These are phyloP conservation scores for Ormosia emarginata DNA, from an alignment of 306 rosid species.

Conservation along the genomic window DNA sequence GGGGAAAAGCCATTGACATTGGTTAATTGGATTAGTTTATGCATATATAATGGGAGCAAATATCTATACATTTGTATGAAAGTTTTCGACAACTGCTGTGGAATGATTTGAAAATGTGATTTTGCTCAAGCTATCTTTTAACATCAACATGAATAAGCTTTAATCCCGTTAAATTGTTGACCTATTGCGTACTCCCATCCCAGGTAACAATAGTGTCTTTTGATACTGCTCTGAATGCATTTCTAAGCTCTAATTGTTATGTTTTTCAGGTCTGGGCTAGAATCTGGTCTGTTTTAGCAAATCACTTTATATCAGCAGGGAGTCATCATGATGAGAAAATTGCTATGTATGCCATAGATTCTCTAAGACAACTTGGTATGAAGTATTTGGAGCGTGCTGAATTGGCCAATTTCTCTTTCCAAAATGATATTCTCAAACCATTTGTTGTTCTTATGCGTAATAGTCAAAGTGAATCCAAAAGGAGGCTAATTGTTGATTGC, in stretches of 20 bases:
- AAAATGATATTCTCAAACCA: conserved; percentile 98
- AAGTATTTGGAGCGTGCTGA: conserved; percentile 98
- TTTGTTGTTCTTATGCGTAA: conserved; percentile 99
- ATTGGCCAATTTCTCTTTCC: conserved; percentile 94
- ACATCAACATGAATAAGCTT: background rate
- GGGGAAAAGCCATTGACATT: background rate
- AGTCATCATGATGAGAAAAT: conserved; percentile 96
- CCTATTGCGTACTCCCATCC: background rate
- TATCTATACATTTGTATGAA: background rate
- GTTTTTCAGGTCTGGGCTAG: conserved; percentile 96
- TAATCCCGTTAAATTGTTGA: background rate
- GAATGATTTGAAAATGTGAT: conserved; percentile 10
- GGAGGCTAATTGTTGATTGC: conserved; percentile 95
- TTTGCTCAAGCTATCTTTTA: background rate
- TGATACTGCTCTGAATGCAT: conserved; percentile 18
- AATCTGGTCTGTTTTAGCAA: conserved; percentile 95
- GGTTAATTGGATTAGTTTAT: conserved; percentile 2
- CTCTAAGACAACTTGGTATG: conserved; percentile 94
- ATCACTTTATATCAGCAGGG: conserved; percentile 96
- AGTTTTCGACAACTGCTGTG: background rate
- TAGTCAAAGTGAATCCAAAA: conserved; percentile 87
- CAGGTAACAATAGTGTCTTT: background rate
- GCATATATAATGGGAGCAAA: background rate
- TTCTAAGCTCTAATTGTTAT: conserved; percentile 28
- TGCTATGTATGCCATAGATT: conserved; percentile 97